Conservation (phyloP, 306 rosid genomes). For the Cicer chorassanicum region DNA sequence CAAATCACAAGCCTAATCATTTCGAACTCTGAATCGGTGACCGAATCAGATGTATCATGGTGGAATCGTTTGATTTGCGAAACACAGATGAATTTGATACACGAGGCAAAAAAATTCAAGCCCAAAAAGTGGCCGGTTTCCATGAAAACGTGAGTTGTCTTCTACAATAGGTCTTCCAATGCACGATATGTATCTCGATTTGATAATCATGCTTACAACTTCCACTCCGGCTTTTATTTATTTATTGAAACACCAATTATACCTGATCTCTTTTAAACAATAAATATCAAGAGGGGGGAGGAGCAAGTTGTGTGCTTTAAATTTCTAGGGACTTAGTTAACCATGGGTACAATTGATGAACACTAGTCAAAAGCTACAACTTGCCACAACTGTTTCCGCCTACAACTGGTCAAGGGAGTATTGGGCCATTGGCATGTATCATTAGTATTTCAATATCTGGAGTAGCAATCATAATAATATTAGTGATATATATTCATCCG, state of each 20-base stretch:
- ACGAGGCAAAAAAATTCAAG: background rate
- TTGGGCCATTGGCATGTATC: constrained; percentile 8
- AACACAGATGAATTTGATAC: background rate
- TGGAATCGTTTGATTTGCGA: background rate
- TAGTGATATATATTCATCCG: constrained; percentile 38
- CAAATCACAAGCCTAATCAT: background rate
- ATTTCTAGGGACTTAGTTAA: background rate
- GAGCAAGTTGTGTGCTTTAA: background rate
- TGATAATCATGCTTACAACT: background rate
- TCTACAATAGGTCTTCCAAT: no score
- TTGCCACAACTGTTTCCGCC: constrained; percentile 20
- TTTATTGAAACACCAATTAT: background rate
- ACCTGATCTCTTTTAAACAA: background rate
- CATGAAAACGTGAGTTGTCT: background rate
- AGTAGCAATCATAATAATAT: constrained; percentile 6
- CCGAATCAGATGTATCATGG: background rate
- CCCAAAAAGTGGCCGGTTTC: background rate
- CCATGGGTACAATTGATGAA: background rate
- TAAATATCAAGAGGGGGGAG: background rate
- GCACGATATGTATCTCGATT: no score
- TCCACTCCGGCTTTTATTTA: background rate
- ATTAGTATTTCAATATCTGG: constrained; percentile 3
- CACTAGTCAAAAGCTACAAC: constrained; percentile 2
- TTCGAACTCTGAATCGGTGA: background rate
- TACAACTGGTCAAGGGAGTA: background rate